Percentiles rank a stretch among this genome's conserved stretches.
Evolutionary conservation across 1,284 basidiomycete species (phyloP).

Genomic region (Ceraceosorus guamensis): DNA sequence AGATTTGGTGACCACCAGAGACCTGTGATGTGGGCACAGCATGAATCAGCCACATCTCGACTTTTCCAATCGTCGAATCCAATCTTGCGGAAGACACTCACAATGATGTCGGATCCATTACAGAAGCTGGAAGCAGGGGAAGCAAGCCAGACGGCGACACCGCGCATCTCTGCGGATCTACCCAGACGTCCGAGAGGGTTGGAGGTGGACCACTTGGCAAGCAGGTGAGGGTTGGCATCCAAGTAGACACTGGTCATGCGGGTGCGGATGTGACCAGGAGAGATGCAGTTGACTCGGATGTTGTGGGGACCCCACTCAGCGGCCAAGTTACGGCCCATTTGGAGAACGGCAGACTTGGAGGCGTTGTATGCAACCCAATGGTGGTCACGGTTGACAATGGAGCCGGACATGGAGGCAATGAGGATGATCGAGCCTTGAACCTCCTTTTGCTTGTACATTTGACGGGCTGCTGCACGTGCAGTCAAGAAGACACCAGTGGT

Average conservation of each 20-base stretch:
- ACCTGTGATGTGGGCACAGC: slow-evolving; percentile 9
- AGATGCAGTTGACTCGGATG: slow-evolving; percentile 51
- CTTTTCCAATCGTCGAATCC: neutral
- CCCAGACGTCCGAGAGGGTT: slow-evolving; percentile 71
- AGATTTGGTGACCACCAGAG: slow-evolving; percentile 47
- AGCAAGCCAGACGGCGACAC: slow-evolving; percentile 71
- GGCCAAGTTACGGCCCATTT: slow-evolving; percentile 75
- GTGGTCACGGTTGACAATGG: slow-evolving; percentile 66
- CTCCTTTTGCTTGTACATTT: slow-evolving; percentile 62
- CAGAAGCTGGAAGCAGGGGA: slow-evolving; percentile 51
- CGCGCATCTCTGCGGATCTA: slow-evolving; percentile 66
- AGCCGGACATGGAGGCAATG: slow-evolving; percentile 78
- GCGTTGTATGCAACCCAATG: slow-evolving; percentile 72
- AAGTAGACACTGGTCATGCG: slow-evolving; percentile 73
- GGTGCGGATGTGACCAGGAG: slow-evolving; percentile 48
- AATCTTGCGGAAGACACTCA: slow-evolving; percentile 7
- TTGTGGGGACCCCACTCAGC: slow-evolving; percentile 66
- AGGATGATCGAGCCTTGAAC: slow-evolving; percentile 71
- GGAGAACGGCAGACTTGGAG: slow-evolving; percentile 71
- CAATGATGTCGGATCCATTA: slow-evolving; percentile 42
- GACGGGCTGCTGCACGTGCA: slow-evolving; percentile 68
- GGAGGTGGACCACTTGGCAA: slow-evolving; percentile 64
- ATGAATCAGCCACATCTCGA: neutral
- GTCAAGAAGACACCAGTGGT: slow-evolving; percentile 68
- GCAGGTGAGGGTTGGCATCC: slow-evolving; percentile 62